Percentiles rank a stretch among this genome's conserved stretches.
Evolutionary conservation across 2,329 filamentous ascomycete genomes (phyloP).

Genomic region (Rugonectria rugulosa): DNA sequence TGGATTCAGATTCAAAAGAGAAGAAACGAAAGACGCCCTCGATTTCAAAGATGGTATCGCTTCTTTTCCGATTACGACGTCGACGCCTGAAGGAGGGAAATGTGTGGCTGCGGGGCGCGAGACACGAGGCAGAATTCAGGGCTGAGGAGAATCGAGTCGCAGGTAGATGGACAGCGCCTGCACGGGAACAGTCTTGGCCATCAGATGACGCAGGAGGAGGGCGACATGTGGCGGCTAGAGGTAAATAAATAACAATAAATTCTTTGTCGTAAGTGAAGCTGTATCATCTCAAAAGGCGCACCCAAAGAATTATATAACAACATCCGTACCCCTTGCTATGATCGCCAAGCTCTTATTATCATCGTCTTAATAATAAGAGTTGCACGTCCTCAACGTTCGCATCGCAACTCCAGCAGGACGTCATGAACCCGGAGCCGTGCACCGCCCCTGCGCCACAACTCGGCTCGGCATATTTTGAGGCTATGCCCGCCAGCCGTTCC

Average conservation of each 20-base stretch:
- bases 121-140: conserved; percentile 12
- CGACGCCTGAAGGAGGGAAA: background rate
- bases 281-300: too few relatives aligned
- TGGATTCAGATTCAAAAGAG: background rate
- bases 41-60: conserved; percentile 3
- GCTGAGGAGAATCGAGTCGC: background rate
- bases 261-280: too few relatives aligned
- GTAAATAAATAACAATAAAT: too few relatives aligned
- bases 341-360: too few relatives aligned
- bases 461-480: conserved; percentile 23
- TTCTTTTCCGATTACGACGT: too few relatives aligned
- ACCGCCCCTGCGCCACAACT: conserved; percentile 29
- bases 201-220: conserved; percentile 9
- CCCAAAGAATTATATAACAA: background rate
- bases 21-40: background rate
- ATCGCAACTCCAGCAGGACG: conserved; percentile 22
- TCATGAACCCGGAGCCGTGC: conserved; percentile 26
- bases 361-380: background rate
- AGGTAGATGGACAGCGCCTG: conserved; percentile 3
- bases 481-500: too few relatives aligned
- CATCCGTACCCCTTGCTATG: background rate
- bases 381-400: background rate
- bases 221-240: background rate
- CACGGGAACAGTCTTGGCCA: conserved; percentile 13
- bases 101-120: conserved; percentile 7